A percentile compares a stretch with the other conserved stretches of the same genome.
These are phyloP conservation scores for Colletotrichum lentis DNA, from an alignment of 2,329 filamentous ascomycete species.

Conservation along the genomic window DNA sequence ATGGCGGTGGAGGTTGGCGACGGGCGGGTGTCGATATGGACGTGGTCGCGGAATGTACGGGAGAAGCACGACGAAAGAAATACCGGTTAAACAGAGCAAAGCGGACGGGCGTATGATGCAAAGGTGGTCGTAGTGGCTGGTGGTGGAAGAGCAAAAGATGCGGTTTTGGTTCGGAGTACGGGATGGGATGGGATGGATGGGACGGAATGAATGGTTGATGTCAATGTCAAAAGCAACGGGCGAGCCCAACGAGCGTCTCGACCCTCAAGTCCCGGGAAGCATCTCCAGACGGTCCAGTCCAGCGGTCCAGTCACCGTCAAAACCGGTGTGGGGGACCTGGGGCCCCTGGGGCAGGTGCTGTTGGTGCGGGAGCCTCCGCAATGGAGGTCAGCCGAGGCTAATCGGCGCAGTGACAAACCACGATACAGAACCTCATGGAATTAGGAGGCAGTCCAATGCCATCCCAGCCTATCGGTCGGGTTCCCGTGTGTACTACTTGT, in stretches of 20 bases:
- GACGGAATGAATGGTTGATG: slow-evolving; percentile 11
- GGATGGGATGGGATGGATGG: slow-evolving; percentile 5
- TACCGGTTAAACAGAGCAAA: background rate
- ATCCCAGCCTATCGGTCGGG: no score
- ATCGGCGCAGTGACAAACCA: slow-evolving; percentile 17
- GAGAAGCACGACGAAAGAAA: slow-evolving; percentile 15
- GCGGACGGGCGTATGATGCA: background rate
- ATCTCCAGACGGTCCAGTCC: slow-evolving; percentile 5
- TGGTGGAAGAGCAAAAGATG: slow-evolving; percentile 2
- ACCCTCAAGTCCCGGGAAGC: background rate
- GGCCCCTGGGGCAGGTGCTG: background rate
- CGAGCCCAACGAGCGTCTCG: background rate
- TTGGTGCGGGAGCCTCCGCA: slow-evolving; percentile 29
- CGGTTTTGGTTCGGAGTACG: slow-evolving; percentile 9
- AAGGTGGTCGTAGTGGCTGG: slow-evolving; percentile 14
- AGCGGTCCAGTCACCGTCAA: slow-evolving; percentile 19
- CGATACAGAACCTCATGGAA: slow-evolving; percentile 29
- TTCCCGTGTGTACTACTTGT: no score
- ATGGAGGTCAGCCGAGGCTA: slow-evolving; percentile 34
- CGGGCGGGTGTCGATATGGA: background rate
- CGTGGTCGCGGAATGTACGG: background rate
- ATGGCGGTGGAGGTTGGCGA: background rate
- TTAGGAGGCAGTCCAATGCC: no score
- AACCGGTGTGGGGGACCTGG: slow-evolving; percentile 5
- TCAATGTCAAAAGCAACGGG: slow-evolving; percentile 29